Conservation (phyloP, 768 basidiomycete genomes). For the Postia placenta region DNA sequence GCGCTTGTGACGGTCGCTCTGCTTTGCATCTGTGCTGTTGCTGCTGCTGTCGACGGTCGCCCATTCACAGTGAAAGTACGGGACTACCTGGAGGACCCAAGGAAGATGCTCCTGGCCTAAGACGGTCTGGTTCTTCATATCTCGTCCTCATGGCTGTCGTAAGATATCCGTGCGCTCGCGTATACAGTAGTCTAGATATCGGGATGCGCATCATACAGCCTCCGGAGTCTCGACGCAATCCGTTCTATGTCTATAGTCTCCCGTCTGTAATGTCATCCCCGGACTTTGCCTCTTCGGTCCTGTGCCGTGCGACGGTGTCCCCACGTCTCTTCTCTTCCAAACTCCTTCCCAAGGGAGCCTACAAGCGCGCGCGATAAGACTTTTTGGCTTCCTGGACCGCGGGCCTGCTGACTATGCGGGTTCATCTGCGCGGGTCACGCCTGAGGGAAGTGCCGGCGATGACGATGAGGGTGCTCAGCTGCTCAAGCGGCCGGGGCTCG, state of each 20-base stretch:
- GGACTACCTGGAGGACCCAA: constrained; percentile 93
- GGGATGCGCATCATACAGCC: background rate
- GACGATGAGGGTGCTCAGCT: background rate
- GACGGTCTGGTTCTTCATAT: background rate
- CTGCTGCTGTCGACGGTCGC: background rate
- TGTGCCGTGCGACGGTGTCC: background rate
- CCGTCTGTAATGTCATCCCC: background rate
- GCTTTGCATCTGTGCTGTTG: background rate
- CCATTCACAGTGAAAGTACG: constrained; percentile 68
- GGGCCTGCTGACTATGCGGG: background rate
- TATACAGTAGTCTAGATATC: background rate
- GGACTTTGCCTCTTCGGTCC: too few species aligned
- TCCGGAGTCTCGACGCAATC: background rate
- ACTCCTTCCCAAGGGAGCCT: background rate
- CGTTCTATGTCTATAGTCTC: background rate
- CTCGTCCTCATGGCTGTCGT: background rate
- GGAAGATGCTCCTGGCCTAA: constrained; percentile 72
- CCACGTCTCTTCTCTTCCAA: background rate
- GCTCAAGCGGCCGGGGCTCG: background rate
- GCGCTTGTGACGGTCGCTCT: background rate
- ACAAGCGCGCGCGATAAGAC: background rate
- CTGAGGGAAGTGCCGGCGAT: background rate
- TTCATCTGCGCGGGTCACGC: background rate
- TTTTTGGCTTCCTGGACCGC: background rate
- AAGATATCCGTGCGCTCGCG: background rate